phyloP scores from a whole-genome alignment of 1,284 basidiomycete genomes.

The Ceratobasidium sp. region DNA sequence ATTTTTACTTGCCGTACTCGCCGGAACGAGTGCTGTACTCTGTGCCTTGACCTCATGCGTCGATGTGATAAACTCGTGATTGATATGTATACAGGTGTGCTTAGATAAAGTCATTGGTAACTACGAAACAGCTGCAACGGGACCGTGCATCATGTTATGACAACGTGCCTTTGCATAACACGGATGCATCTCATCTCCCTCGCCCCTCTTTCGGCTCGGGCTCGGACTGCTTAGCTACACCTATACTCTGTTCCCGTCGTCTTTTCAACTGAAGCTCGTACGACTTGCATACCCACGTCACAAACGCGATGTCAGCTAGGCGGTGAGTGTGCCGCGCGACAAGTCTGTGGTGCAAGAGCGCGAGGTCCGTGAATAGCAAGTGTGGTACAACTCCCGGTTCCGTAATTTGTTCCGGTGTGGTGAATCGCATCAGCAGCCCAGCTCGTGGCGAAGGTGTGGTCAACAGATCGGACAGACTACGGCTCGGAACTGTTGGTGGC shows the following conservation, averaged over 20 bases:
- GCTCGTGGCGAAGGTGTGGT: conserved; percentile 41
- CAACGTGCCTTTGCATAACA: conserved; percentile 29
- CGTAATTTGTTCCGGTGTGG: conserved; percentile 47
- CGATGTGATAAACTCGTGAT: conserved; percentile 16
- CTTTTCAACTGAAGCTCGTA: conserved; percentile 47
- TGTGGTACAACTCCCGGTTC: conserved; percentile 48
- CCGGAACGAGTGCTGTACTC: not conserved
- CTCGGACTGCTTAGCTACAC: conserved; percentile 18
- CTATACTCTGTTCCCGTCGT: conserved; percentile 28
- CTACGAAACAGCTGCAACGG: conserved; percentile 4
- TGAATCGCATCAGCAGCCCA: conserved; percentile 48
- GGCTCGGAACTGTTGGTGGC: conserved; percentile 11
- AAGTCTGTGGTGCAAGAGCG: conserved; percentile 49
- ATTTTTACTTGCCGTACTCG: conserved; percentile 33
- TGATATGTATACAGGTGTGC: conserved; percentile 8
- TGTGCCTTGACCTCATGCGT: conserved; percentile 30
- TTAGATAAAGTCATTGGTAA: conserved; percentile 26
- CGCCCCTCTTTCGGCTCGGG: conserved; percentile 21
- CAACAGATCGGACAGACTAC: conserved; percentile 37
- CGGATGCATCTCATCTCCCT: not conserved
- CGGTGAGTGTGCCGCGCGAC: conserved; percentile 41
- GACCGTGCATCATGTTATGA: conserved; percentile 8
- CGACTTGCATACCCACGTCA: conserved; percentile 48
- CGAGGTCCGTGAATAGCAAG: conserved; percentile 49
- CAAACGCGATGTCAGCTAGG: conserved; percentile 39